Conservation (phyloP, 257 asterid genomes). For the Solanum phureja region DNA sequence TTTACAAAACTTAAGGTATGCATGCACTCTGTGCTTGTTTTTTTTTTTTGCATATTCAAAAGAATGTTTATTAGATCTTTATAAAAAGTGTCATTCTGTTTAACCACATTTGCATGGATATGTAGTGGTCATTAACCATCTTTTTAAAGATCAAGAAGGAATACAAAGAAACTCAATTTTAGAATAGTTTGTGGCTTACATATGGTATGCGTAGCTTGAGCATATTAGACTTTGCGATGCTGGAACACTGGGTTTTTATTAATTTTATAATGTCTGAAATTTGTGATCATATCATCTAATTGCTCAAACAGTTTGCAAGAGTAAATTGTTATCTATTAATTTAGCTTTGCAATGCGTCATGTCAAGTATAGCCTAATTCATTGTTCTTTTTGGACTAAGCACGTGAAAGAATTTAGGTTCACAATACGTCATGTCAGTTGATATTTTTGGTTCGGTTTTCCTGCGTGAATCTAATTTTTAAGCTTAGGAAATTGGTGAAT, state of each 20-base stretch:
- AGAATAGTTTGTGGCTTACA: background rate
- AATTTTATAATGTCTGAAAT: background rate
- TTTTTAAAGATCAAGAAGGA: background rate
- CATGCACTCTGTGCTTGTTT: background rate
- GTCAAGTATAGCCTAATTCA: no score
- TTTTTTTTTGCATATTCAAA: background rate
- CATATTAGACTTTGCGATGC: background rate
- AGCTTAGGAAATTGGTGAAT: background rate
- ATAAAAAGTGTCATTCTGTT: background rate
- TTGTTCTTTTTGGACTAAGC: no score
- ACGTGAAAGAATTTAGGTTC: no score
- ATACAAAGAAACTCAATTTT: background rate
- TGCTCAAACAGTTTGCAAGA: background rate
- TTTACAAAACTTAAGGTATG: conserved; percentile 85
- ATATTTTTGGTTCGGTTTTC: background rate
- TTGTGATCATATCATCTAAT: background rate
- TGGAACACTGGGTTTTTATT: background rate
- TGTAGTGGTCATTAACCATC: background rate
- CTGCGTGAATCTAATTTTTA: background rate
- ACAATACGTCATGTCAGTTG: background rate
- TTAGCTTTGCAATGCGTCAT: no score
- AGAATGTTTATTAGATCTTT: background rate
- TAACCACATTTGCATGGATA: background rate
- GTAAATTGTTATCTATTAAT: background rate
- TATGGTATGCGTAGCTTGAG: background rate